These are phyloP conservation scores for Oidium heveae DNA, from an alignment of 2,329 filamentous ascomycete genomes.

Conservation along the genomic window DNA sequence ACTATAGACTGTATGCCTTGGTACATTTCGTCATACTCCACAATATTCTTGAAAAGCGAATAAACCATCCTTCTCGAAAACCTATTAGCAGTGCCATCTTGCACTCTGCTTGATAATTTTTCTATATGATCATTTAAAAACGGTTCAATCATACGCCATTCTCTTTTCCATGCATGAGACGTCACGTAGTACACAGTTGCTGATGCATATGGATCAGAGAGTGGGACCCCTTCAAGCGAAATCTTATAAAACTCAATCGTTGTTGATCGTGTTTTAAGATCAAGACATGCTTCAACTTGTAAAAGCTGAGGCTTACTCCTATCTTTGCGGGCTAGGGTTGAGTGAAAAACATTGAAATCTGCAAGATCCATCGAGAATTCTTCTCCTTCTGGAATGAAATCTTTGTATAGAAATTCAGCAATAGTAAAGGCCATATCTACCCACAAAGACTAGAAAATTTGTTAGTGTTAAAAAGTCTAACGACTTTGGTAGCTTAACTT, in stretches of 20 bases:
- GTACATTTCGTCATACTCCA: conserved; percentile 29
- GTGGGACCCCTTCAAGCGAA: background rate
- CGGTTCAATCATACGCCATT: background rate
- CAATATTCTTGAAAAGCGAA: conserved; percentile 36
- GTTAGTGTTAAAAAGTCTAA: background rate
- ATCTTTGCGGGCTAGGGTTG: conserved; percentile 14
- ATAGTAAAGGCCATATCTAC: conserved; percentile 34
- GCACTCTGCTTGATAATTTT: background rate
- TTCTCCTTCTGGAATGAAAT: conserved; percentile 16
- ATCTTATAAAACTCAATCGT: background rate
- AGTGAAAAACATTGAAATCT: conserved; percentile 16
- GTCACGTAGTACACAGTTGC: conserved; percentile 1
- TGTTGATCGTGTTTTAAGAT: conserved; percentile 16
- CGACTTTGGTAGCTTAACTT: conserved; percentile 9
- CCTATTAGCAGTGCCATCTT: conserved; percentile 1
- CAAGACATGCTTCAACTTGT: conserved; percentile 9
- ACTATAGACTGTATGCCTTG: conserved; percentile 33
- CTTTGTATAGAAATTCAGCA: conserved; percentile 25
- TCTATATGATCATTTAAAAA: conserved; percentile 1
- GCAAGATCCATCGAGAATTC: conserved; percentile 15
- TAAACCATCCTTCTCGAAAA: conserved; percentile 29
- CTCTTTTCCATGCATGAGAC: background rate
- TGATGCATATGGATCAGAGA: background rate
- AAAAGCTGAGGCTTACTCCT: conserved; percentile 13
- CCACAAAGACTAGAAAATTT: conserved; percentile 21